phyloP scores from a whole-genome alignment of 2,329 filamentous ascomycete genomes.

The Fusarium haematococcum region DNA sequence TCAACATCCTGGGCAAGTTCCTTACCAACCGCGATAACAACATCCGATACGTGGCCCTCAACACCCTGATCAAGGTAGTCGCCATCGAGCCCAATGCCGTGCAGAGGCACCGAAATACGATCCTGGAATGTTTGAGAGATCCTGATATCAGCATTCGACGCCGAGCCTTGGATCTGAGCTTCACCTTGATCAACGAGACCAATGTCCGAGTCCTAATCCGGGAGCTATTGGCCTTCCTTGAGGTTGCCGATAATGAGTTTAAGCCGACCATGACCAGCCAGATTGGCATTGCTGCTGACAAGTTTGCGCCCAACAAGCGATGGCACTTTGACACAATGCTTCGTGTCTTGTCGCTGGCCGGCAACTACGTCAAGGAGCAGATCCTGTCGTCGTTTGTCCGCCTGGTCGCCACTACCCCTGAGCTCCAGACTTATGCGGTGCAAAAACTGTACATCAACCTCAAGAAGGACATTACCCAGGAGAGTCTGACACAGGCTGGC shows the following conservation, averaged over 20 bases:
- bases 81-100: slow-evolving; percentile 98
- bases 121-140: slow-evolving; percentile 93
- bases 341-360: slow-evolving; percentile 90
- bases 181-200: slow-evolving; percentile 96
- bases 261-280: slow-evolving; percentile 99
- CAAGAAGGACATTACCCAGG: slow-evolving; percentile 97
- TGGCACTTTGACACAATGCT: slow-evolving; percentile 99
- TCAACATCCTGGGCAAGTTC: slow-evolving; percentile 99
- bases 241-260: slow-evolving; percentile 98
- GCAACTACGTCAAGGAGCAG: slow-evolving; percentile 97
- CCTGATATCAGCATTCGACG: slow-evolving; percentile 98
- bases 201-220: slow-evolving; percentile 95
- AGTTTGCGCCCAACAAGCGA: slow-evolving; percentile 95
- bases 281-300: slow-evolving; percentile 95
- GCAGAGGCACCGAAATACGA: slow-evolving; percentile 96
- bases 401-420: slow-evolving; percentile 92
- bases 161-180: slow-evolving; percentile 95
- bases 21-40: slow-evolving; percentile 99
- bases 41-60: slow-evolving; percentile 96
- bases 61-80: slow-evolving; percentile 97
- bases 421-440: slow-evolving; percentile 95
- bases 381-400: slow-evolving; percentile 97
- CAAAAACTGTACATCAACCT: slow-evolving; percentile 93
- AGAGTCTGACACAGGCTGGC: slow-evolving; percentile 91
- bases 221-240: slow-evolving; percentile 93